phyloP scores from a whole-genome alignment of 768 basidiomycete genomes.

The Pleurotus tuoliensis region DNA sequence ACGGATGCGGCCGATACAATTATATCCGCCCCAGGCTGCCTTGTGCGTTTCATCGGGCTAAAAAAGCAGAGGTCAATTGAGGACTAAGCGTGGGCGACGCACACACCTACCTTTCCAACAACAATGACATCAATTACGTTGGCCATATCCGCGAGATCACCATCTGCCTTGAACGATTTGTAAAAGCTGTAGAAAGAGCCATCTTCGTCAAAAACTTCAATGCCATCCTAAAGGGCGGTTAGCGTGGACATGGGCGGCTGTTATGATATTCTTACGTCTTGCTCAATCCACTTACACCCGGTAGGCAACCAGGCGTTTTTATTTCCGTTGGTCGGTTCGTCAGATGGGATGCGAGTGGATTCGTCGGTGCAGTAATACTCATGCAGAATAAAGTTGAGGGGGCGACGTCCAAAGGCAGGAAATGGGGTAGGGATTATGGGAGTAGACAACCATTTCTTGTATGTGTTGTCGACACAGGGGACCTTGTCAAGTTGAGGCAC shows the following conservation, averaged over 20 bases:
- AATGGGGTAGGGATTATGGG: constrained; percentile 29
- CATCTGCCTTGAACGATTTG: constrained; percentile 25
- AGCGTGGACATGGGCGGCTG: constrained; percentile 40
- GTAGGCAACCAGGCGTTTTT: constrained; percentile 45
- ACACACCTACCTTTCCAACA: constrained; percentile 43
- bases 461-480: constrained; percentile 26
- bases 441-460: constrained; percentile 31
- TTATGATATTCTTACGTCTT: constrained; percentile 34
- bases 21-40: constrained; percentile 54
- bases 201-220: constrained; percentile 30
- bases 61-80: not conserved
- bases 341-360: constrained; percentile 26
- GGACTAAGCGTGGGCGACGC: not conserved
- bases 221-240: constrained; percentile 47
- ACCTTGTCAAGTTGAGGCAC: constrained; percentile 22
- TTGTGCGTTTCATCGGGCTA: constrained; percentile 46
- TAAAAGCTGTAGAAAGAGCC: constrained; percentile 36
- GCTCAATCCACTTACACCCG: constrained; percentile 30
- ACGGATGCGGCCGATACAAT: constrained; percentile 54
- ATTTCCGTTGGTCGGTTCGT: constrained; percentile 28
- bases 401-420: constrained; percentile 33
- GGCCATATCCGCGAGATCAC: constrained; percentile 14
- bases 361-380: constrained; percentile 42
- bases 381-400: constrained; percentile 44
- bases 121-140: constrained; percentile 45